These are phyloP conservation scores for Corymbia citriodora DNA, from an alignment of 441 rosid genomes.

Conservation along the genomic window DNA sequence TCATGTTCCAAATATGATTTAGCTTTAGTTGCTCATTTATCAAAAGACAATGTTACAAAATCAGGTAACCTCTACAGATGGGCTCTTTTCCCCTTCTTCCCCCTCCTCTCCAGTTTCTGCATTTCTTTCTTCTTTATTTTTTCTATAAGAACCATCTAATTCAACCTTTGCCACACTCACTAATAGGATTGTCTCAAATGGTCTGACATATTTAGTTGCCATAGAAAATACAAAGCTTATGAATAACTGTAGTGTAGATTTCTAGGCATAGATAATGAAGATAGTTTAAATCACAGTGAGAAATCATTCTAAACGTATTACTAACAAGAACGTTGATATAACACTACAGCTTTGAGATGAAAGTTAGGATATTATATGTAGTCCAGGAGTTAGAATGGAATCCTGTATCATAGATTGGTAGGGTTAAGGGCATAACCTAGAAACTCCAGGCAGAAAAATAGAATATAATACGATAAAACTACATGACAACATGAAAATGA, in stretches of 20 bases:
- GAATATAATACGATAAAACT: background rate
- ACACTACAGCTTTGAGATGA: background rate
- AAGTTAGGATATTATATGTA: background rate
- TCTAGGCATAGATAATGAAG: background rate
- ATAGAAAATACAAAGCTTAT: too few relatives aligned
- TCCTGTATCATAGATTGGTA: background rate
- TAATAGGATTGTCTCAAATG: too few relatives aligned
- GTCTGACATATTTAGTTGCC: too few relatives aligned
- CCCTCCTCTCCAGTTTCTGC: too few relatives aligned
- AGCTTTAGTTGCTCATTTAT: too few relatives aligned
- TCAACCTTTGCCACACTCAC: too few relatives aligned
- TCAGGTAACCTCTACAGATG: too few relatives aligned
- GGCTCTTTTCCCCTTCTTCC: too few relatives aligned
- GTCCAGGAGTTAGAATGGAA: background rate
- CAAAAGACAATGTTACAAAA: too few relatives aligned
- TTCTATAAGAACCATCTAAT: too few relatives aligned
- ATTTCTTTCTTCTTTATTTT: too few relatives aligned
- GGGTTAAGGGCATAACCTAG: background rate
- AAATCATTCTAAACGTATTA: background rate
- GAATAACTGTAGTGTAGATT: conserved; percentile 22
- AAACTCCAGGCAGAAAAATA: background rate
- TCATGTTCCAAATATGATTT: too few relatives aligned
- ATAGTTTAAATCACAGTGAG: background rate
- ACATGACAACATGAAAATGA: background rate
- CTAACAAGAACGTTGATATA: background rate